Evolutionary conservation across 768 basidiomycete species (phyloP).

Genomic region (Mrakia hoshinonis): DNA sequence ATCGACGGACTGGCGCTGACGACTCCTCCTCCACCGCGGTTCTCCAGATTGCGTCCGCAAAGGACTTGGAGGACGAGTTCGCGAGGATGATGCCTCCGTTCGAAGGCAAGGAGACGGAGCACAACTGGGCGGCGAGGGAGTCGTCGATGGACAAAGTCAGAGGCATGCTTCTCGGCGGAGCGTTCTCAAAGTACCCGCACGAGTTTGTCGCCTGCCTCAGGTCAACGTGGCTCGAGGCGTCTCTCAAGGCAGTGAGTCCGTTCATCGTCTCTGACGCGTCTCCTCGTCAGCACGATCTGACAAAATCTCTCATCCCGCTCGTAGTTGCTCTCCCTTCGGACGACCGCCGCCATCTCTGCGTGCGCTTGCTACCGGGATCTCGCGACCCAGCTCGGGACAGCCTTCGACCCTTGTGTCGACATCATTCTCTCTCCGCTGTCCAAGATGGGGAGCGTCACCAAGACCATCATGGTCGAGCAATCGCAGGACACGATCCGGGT

Average conservation of each 20-base stretch:
- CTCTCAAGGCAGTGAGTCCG: slow-evolving; percentile 67
- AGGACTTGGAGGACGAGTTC: slow-evolving; percentile 81
- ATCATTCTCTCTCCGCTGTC: slow-evolving; percentile 63
- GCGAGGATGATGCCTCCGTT: slow-evolving; percentile 67
- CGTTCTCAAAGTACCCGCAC: slow-evolving; percentile 62
- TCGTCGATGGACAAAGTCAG: slow-evolving; percentile 65
- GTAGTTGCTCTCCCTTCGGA: slow-evolving; percentile 81
- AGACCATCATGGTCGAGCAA: slow-evolving; percentile 79
- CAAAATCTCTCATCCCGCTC: not conserved
- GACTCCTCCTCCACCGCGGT: not conserved
- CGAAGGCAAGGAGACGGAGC: slow-evolving; percentile 93
- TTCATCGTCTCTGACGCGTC: not conserved
- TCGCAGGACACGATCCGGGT: slow-evolving; percentile 63
- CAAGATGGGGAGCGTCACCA: slow-evolving; percentile 81
- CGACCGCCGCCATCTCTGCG: slow-evolving; percentile 74
- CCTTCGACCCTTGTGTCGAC: slow-evolving; percentile 74
- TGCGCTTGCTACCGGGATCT: slow-evolving; percentile 70
- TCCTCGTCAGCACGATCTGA: not conserved
- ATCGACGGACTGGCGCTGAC: not conserved
- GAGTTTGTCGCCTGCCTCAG: slow-evolving; percentile 67
- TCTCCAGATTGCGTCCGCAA: slow-evolving; percentile 61
- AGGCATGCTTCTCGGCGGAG: slow-evolving; percentile 82
- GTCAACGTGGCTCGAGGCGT: slow-evolving; percentile 67
- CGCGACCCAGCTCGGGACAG: slow-evolving; percentile 53
- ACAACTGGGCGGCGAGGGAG: slow-evolving; percentile 85